Percentiles rank a stretch among this genome's conserved stretches.
Conservation (phyloP, 2,329 filamentous ascomycete species). For the Metarhizium rileyi region DNA sequence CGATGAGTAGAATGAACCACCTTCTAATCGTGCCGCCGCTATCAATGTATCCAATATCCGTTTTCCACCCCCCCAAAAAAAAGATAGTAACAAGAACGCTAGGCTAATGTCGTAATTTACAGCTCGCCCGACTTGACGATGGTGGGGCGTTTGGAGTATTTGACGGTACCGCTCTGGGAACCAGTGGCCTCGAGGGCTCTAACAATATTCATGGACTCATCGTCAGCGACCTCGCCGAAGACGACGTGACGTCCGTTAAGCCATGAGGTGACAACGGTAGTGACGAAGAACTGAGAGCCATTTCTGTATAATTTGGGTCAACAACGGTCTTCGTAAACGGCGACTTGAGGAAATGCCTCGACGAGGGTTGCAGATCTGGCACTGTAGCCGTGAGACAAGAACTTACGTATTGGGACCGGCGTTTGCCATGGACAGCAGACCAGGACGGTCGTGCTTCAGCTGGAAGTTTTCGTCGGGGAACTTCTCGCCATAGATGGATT, state of each 20-base stretch:
- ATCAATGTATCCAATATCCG: slow-evolving; percentile 1
- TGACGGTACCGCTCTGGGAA: slow-evolving; percentile 42
- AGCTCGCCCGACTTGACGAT: slow-evolving; percentile 44
- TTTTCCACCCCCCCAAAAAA: background rate
- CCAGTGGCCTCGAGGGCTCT: slow-evolving; percentile 53
- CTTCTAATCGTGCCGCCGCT: slow-evolving; percentile 1
- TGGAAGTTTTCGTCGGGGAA: slow-evolving; percentile 90
- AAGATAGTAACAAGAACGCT: slow-evolving; percentile 1
- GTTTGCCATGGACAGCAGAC: slow-evolving; percentile 91
- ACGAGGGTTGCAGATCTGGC: background rate
- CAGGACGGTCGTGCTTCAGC: slow-evolving; percentile 61
- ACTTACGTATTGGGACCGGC: slow-evolving; percentile 83
- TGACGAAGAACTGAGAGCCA: slow-evolving; percentile 97
- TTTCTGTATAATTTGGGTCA: slow-evolving; percentile 49
- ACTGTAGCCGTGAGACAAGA: background rate
- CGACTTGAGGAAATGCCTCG: background rate
- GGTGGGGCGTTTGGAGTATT: slow-evolving; percentile 47
- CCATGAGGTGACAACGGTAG: slow-evolving; percentile 83
- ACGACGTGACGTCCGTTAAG: slow-evolving; percentile 77
- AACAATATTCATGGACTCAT: slow-evolving; percentile 41
- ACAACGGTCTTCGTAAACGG: background rate
- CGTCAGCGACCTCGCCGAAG: slow-evolving; percentile 62
- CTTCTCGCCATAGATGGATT: slow-evolving; percentile 93
- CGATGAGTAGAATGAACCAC: background rate
- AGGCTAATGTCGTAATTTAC: slow-evolving; percentile 25